phyloP scores from a whole-genome alignment of 2,329 filamentous ascomycete species.

The Tolypocladium inflatum region DNA sequence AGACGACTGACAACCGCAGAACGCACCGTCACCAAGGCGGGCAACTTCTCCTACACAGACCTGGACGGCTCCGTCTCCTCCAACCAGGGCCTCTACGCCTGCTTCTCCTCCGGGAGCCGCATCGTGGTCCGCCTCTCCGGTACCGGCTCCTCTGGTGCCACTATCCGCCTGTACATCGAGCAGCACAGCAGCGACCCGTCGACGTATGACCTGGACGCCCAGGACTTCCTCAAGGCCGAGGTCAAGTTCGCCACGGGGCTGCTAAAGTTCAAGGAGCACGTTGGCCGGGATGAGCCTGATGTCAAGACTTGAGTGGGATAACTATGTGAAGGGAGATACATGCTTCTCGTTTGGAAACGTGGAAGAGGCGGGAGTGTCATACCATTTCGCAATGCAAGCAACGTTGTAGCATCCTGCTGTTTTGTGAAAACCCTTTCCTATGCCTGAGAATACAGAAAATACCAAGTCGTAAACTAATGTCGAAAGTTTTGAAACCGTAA shows the following conservation, averaged over 20 bases:
- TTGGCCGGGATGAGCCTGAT: slow-evolving; percentile 87
- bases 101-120: slow-evolving; percentile 89
- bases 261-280: slow-evolving; percentile 86
- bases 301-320: slow-evolving; percentile 65
- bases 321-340: too few species aligned
- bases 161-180: slow-evolving; percentile 94
- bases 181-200: slow-evolving; percentile 78
- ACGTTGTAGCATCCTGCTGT: neutral
- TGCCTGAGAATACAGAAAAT: neutral
- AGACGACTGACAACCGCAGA: slow-evolving; percentile 25
- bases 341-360: neutral
- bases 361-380: neutral
- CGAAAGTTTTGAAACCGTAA: neutral
- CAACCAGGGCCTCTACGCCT: slow-evolving; percentile 92
- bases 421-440: neutral
- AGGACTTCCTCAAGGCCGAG: slow-evolving; percentile 88
- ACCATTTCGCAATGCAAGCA: neutral
- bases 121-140: slow-evolving; percentile 93
- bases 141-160: slow-evolving; percentile 89
- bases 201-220: slow-evolving; percentile 73
- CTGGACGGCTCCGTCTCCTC: slow-evolving; percentile 93
- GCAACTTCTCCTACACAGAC: slow-evolving; percentile 97
- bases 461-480: neutral
- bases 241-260: slow-evolving; percentile 77
- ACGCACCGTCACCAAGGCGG: slow-evolving; percentile 78